phyloP scores from a whole-genome alignment of 2,329 filamentous ascomycete genomes.

The Aspergillus fumigatiaffinis region DNA sequence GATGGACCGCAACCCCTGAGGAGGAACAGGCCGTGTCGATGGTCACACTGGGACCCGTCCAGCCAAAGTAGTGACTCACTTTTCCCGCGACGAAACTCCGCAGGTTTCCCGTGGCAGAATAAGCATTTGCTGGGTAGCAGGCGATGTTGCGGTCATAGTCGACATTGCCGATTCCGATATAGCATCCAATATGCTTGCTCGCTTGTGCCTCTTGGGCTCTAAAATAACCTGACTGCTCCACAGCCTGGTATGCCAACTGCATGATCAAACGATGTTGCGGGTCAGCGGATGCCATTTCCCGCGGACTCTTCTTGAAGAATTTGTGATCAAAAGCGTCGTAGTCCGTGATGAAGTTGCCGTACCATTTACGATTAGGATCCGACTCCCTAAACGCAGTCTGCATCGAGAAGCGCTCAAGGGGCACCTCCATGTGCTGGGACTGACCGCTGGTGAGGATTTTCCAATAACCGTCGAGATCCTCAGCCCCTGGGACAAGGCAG shows the following conservation, averaged over 20 bases:
- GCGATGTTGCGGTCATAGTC: conserved; percentile 29
- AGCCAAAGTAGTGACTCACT: conserved; percentile 42
- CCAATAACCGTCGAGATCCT: conserved; percentile 33
- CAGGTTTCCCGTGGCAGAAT: conserved; percentile 17
- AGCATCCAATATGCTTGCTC: conserved; percentile 22
- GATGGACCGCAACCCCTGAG: conserved; percentile 34
- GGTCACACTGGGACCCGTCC: conserved; percentile 40
- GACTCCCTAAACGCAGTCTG: conserved; percentile 20
- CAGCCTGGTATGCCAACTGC: conserved; percentile 27
- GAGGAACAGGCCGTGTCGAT: conserved; percentile 44
- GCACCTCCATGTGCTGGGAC: conserved; percentile 29
- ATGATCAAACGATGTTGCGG: conserved; percentile 30
- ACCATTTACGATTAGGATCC: conserved; percentile 9
- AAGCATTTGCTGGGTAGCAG: conserved; percentile 27
- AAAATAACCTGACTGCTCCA: conserved; percentile 31
- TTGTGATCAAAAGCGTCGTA: conserved; percentile 27
- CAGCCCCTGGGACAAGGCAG: conserved; percentile 30
- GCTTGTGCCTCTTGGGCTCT: background rate
- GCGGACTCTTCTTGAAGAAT: conserved; percentile 28
- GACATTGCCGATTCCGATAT: conserved; percentile 19
- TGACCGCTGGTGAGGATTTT: conserved; percentile 23
- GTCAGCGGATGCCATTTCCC: conserved; percentile 26
- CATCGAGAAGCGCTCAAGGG: conserved; percentile 18
- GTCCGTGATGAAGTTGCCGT: conserved; percentile 18
- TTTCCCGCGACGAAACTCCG: conserved; percentile 24